Conservation (phyloP, 495 filamentous ascomycete species). For the Rhizodiscina lignyota region DNA sequence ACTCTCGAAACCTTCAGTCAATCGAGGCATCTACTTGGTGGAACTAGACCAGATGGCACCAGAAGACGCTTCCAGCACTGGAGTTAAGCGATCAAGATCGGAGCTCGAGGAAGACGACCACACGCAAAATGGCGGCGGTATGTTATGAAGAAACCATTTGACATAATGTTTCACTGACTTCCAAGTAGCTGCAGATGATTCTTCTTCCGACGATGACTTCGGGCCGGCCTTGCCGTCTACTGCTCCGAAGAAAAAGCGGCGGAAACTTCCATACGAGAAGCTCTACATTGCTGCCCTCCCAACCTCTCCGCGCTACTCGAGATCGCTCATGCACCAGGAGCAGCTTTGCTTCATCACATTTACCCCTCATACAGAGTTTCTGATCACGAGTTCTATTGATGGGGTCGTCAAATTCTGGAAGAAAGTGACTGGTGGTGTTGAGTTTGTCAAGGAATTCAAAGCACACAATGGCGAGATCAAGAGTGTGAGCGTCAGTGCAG, state of each 20-base stretch:
- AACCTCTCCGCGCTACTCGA: conserved; percentile 68
- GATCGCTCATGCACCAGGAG: conserved; percentile 97
- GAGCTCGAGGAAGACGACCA: too few relatives aligned
- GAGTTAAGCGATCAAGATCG: too few relatives aligned
- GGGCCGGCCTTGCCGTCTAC: conserved; percentile 69
- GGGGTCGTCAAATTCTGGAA: conserved; percentile 99
- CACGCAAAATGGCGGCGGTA: too few relatives aligned
- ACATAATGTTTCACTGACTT: too few relatives aligned
- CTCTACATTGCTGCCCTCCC: conserved; percentile 86
- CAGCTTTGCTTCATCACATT: conserved; percentile 73
- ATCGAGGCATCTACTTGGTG: too few relatives aligned
- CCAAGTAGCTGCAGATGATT: too few relatives aligned
- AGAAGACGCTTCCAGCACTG: too few relatives aligned
- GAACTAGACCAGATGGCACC: too few relatives aligned
- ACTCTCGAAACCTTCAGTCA: too few relatives aligned
- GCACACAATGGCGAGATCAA: conserved; percentile 77
- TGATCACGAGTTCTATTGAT: conserved; percentile 84
- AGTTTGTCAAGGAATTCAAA: conserved; percentile 96
- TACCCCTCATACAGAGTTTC: conserved; percentile 79
- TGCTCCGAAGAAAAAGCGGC: conserved; percentile 68
- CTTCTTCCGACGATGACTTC: conserved; percentile 86
- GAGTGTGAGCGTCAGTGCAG: conserved; percentile 65
- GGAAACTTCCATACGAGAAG: conserved; percentile 84
- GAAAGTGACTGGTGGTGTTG: conserved; percentile 75
- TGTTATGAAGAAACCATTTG: too few relatives aligned